phyloP scores from a whole-genome alignment of 345 rosid species.

The Adansonia digitata region DNA sequence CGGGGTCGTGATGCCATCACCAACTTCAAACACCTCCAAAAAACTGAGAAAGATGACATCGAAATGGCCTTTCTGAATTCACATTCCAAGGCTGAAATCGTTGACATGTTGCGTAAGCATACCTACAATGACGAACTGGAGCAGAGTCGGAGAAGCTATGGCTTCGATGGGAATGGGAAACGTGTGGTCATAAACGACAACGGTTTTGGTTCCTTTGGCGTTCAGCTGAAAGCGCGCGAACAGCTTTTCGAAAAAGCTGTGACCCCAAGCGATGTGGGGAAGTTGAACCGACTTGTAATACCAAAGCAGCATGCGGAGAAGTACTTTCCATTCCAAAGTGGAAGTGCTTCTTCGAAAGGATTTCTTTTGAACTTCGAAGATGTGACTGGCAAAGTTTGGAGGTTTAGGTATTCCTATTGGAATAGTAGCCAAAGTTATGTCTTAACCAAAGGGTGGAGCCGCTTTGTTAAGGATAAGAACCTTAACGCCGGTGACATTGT shows the following conservation, averaged over 20 bases:
- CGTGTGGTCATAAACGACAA: constrained; percentile 25
- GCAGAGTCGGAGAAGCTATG: constrained; percentile 52
- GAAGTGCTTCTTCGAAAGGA: constrained; percentile 44
- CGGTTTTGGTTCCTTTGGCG: constrained; percentile 15
- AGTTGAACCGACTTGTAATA: constrained; percentile 84
- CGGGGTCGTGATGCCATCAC: constrained; percentile 83
- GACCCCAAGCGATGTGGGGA: constrained; percentile 94
- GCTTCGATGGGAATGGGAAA: constrained; percentile 24
- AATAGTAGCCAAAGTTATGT: constrained; percentile 94
- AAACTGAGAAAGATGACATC: constrained; percentile 30
- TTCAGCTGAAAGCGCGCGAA: constrained; percentile 43
- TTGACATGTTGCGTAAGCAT: constrained; percentile 87
- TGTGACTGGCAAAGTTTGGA: constrained; percentile 66
- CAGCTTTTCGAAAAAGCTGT: constrained; percentile 80
- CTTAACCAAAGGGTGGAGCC: constrained; percentile 93
- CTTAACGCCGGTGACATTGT: constrained; percentile 79
- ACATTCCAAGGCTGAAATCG: constrained; percentile 81
- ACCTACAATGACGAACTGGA: constrained; percentile 69
- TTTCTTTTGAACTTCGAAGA: constrained; percentile 66
- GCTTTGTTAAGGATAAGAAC: constrained; percentile 79
- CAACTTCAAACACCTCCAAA: constrained; percentile 46
- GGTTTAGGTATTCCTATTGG: constrained; percentile 96
- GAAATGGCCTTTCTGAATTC: constrained; percentile 52
- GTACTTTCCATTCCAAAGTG: constrained; percentile 52
- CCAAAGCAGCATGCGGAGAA: constrained; percentile 93